Conservation (phyloP, 164 flowering plant species). For the Litsea cubeba region DNA sequence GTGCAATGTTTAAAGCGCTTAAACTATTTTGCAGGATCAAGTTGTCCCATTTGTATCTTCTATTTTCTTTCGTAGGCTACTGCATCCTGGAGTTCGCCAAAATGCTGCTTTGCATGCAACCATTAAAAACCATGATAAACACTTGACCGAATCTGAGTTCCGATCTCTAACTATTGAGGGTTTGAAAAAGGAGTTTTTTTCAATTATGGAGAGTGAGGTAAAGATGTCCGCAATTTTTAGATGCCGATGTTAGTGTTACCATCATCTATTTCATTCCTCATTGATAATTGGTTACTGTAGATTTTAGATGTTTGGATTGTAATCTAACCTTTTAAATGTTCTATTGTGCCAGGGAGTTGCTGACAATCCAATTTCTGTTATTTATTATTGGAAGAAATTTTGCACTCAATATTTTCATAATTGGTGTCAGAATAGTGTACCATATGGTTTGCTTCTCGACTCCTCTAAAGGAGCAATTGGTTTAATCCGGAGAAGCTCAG, state of each 20-base stretch:
- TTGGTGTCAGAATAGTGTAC: slow-evolving; percentile 71
- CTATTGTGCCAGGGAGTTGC: slow-evolving; percentile 42
- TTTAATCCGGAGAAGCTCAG: slow-evolving; percentile 56
- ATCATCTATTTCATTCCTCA: too few relatives aligned
- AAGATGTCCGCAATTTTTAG: background rate
- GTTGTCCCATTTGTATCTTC: slow-evolving; percentile 62
- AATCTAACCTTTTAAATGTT: background rate
- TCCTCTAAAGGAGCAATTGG: slow-evolving; percentile 59
- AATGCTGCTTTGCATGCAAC: slow-evolving; percentile 51
- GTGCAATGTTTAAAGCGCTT: background rate
- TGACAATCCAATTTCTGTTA: slow-evolving; percentile 46
- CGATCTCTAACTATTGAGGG: slow-evolving; percentile 57
- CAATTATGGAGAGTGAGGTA: slow-evolving; percentile 78
- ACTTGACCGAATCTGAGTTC: slow-evolving; percentile 61
- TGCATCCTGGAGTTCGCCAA: slow-evolving; percentile 72
- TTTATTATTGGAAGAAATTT: slow-evolving; percentile 63
- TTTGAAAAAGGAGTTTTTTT: slow-evolving; percentile 64
- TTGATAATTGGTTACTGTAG: slow-evolving; percentile 5
- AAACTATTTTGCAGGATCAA: slow-evolving; percentile 52
- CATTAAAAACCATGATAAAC: slow-evolving; percentile 57
- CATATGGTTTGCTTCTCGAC: slow-evolving; percentile 57
- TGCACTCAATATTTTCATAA: slow-evolving; percentile 54
- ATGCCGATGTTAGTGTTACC: background rate
- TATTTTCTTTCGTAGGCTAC: slow-evolving; percentile 70
- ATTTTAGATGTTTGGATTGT: background rate